A percentile compares a stretch with the other conserved stretches of the same genome.
phyloP scores from a whole-genome alignment of 2,329 filamentous ascomycete species.

The Epichloe gansuensis region DNA sequence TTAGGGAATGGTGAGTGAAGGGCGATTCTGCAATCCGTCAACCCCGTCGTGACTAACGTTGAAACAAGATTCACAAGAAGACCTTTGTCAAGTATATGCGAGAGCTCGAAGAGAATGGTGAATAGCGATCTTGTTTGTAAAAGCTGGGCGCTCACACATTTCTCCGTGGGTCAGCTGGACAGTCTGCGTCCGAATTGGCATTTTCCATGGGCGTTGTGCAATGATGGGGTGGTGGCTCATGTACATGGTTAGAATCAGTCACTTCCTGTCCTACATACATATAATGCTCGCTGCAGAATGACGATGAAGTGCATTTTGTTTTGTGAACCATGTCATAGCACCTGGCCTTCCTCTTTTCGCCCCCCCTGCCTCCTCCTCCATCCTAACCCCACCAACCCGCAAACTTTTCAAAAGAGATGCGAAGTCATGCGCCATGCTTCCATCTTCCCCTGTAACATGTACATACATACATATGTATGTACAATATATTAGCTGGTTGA shows the following conservation, averaged over 20 bases:
- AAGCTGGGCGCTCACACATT: not conserved
- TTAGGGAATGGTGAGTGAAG: slow-evolving; percentile 62
- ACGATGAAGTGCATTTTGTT: not conserved
- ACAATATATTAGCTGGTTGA: too few species aligned
- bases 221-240: too few species aligned
- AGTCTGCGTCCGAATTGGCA: not conserved
- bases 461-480: too few species aligned
- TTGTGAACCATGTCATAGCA: too few species aligned
- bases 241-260: not conserved
- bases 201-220: not conserved
- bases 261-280: too few species aligned
- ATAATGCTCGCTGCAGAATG: not conserved
- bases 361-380: too few species aligned
- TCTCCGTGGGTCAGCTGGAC: not conserved
- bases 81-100: slow-evolving; percentile 91
- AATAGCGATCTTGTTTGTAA: not conserved
- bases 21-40: not conserved
- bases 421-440: too few species aligned
- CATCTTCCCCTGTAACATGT: too few species aligned
- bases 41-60: slow-evolving; percentile 6
- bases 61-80: slow-evolving; percentile 80
- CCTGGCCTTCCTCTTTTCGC: too few species aligned
- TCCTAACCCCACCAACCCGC: too few species aligned
- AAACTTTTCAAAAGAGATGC: too few species aligned
- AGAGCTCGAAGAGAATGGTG: slow-evolving; percentile 52